Conservation (phyloP, 129 eudicot genomes). For the Gnaphalium uliginosum region DNA sequence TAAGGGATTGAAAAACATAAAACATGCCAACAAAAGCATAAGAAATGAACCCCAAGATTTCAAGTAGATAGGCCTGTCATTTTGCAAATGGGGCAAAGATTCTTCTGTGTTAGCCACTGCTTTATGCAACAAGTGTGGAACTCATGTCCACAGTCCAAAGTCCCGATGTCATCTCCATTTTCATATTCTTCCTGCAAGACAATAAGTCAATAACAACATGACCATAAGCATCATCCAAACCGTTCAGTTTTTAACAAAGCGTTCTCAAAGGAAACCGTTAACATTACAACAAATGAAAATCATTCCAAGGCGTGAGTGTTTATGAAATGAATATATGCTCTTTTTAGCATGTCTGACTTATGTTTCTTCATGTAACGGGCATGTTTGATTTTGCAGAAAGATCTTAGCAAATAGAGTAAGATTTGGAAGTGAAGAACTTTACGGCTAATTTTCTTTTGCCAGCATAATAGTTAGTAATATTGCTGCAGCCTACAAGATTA, state of each 20-base stretch:
- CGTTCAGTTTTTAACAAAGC: not conserved
- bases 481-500: no score
- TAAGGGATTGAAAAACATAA: constrained; percentile 19
- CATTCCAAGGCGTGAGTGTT: not conserved
- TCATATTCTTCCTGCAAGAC: constrained; percentile 72
- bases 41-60: constrained; percentile 19
- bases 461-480: no score
- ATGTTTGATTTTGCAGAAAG: not conserved
- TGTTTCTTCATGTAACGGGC: not conserved
- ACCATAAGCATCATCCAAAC: not conserved
- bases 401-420: not conserved
- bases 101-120: constrained; percentile 79
- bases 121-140: constrained; percentile 81
- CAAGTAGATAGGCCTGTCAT: constrained; percentile 55
- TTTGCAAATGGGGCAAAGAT: constrained; percentile 92
- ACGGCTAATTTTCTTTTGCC: no score
- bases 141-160: constrained; percentile 84
- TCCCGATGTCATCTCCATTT: constrained; percentile 69
- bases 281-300: not conserved
- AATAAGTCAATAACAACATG: not conserved
- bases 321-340: not conserved
- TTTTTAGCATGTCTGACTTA: not conserved
- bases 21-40: constrained; percentile 25
- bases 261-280: not conserved
- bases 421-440: not conserved